phyloP scores from a whole-genome alignment of 2,329 filamentous ascomycete species.

The Paecilomyces fulvus region DNA sequence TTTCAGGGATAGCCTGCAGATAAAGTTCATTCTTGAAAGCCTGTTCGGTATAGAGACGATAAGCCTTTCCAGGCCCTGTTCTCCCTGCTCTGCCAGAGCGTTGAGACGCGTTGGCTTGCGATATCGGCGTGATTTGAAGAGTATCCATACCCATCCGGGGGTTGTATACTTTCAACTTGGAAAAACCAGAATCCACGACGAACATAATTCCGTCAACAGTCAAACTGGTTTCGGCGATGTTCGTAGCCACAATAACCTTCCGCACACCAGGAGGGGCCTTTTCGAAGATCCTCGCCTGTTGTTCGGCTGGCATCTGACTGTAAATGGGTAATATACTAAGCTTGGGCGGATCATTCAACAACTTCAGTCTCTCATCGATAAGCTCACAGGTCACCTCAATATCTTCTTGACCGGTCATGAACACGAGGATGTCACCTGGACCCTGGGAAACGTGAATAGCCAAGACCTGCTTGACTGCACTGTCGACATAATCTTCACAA shows the following conservation, averaged over 20 bases:
- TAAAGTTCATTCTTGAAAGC: slow-evolving; percentile 96
- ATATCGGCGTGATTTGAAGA: slow-evolving; percentile 93
- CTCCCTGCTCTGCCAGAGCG: slow-evolving; percentile 87
- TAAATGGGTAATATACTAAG: slow-evolving; percentile 95
- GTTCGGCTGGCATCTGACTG: slow-evolving; percentile 97
- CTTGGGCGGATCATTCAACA: slow-evolving; percentile 89
- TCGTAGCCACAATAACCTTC: slow-evolving; percentile 96
- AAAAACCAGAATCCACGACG: slow-evolving; percentile 91
- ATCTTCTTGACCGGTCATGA: slow-evolving; percentile 99
- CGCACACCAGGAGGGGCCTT: slow-evolving; percentile 79
- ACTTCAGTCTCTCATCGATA: slow-evolving; percentile 74
- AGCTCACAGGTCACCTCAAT: slow-evolving; percentile 96
- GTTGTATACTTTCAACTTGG: slow-evolving; percentile 97
- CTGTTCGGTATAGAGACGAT: slow-evolving; percentile 86
- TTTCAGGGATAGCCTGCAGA: slow-evolving; percentile 93
- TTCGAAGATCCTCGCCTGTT: slow-evolving; percentile 97
- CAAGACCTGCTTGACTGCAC: slow-evolving; percentile 89
- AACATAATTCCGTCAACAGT: slow-evolving; percentile 99
- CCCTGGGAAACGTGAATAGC: slow-evolving; percentile 95
- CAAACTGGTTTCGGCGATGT: slow-evolving; percentile 95
- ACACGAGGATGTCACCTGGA: slow-evolving; percentile 86
- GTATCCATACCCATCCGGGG: slow-evolving; percentile 99
- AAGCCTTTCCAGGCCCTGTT: slow-evolving; percentile 92
- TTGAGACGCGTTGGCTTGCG: slow-evolving; percentile 90
- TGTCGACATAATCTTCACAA: slow-evolving; percentile 96